phyloP scores from a whole-genome alignment of 2,329 filamentous ascomycete genomes.

The Colletotrichum karsti region DNA sequence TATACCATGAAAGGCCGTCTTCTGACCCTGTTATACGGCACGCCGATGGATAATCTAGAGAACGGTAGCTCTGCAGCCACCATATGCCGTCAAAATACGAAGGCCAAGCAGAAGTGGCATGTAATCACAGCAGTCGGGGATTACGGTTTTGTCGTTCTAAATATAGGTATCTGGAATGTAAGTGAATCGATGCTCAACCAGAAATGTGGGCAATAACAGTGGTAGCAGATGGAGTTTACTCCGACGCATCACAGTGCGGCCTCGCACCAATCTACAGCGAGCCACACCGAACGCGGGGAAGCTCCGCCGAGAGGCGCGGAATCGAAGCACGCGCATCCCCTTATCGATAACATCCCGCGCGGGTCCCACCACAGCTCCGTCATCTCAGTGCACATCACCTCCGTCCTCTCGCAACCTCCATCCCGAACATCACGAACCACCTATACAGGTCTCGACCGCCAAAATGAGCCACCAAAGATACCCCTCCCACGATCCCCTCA shows the following conservation, averaged over 20 bases:
- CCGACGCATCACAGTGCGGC: not conserved
- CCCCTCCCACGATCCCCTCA: conserved; percentile 64
- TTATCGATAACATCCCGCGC: not conserved
- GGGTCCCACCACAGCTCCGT: not conserved
- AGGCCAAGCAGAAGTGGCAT: too few relatives aligned
- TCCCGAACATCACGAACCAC: conserved; percentile 1
- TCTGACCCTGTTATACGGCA: too few relatives aligned
- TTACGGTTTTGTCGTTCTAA: too few relatives aligned
- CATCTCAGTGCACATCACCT: conserved; percentile 2
- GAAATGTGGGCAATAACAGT: too few relatives aligned
- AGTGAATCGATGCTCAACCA: too few relatives aligned
- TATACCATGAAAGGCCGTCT: too few relatives aligned
- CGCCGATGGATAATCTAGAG: too few relatives aligned
- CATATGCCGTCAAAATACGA: too few relatives aligned
- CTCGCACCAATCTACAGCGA: not conserved
- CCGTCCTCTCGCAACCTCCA: not conserved
- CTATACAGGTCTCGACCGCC: not conserved
- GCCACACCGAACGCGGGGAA: not conserved
- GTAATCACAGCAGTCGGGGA: too few relatives aligned
- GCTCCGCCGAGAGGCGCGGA: not conserved
- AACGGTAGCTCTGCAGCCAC: too few relatives aligned
- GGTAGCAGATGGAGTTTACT: not conserved
- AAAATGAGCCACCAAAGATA: conserved; percentile 68
- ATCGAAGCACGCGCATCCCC: not conserved
- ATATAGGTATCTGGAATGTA: too few relatives aligned